Evolutionary conservation across 345 rosid species (phyloP).

Genomic region (Anastatica hierochuntica): DNA sequence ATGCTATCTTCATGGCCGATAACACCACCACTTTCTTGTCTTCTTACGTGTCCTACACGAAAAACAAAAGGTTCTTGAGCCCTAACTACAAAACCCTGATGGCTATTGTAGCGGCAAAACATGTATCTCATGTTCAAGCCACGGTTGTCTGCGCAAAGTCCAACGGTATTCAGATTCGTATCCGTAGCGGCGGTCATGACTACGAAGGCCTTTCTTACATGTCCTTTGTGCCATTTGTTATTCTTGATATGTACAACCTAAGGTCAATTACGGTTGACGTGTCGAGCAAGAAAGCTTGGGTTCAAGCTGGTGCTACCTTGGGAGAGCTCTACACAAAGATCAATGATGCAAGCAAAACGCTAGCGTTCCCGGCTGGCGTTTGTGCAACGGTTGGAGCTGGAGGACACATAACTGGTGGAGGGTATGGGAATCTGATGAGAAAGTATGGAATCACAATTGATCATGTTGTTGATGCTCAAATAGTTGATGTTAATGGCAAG

Average conservation of each 20-base stretch:
- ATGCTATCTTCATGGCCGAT: neutral
- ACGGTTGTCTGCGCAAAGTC: too few relatives aligned
- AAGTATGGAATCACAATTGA: conserved; percentile 41
- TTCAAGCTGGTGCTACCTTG: conserved; percentile 52
- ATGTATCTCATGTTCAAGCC: too few relatives aligned
- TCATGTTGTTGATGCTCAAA: conserved; percentile 37
- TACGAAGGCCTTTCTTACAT: conserved; percentile 48
- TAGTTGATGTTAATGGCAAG: conserved; percentile 36
- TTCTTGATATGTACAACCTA: conserved; percentile 38
- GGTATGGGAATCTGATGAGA: conserved; percentile 46
- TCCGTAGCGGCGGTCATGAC: too few relatives aligned
- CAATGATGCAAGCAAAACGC: conserved; percentile 26
- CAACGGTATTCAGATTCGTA: too few relatives aligned
- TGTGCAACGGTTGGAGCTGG: conserved; percentile 43
- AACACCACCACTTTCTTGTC: neutral
- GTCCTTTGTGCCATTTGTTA: conserved; percentile 31
- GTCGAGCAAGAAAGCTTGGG: conserved; percentile 17
- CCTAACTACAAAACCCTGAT: neutral
- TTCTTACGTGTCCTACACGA: neutral
- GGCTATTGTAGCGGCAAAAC: neutral
- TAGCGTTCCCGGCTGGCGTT: conserved; percentile 38
- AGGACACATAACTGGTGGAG: conserved; percentile 46
- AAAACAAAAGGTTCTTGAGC: neutral
- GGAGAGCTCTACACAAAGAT: too few relatives aligned
- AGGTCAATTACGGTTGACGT: conserved; percentile 29